Base-by-base conservation (phyloP, 2,329 filamentous ascomycete species). In the Verticillium alfalfae region DNA sequence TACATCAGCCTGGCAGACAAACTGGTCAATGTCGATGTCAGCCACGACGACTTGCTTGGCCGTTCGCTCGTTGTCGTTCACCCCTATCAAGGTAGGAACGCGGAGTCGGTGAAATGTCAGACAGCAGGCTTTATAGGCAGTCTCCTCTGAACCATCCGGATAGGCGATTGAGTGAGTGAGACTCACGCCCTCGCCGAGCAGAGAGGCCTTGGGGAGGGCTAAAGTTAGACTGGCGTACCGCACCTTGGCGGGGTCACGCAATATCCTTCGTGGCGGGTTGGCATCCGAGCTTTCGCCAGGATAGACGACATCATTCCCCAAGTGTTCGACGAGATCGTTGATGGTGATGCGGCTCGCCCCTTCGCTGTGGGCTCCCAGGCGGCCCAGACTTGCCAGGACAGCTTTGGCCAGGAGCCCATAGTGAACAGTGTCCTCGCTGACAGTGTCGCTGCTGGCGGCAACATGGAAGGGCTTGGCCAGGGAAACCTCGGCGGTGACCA, bases 391-490 rank as follows among this genome's bases (percentile, higher is more conserved):
- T 0, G 80, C 79, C 31, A 59, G 31, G 45, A 59, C 38, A 12
- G 22, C 45, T 75, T 92, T 92, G 76, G 86, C 88, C 15, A 93
- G 79, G 10, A 78, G 80, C 2, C 90, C 90, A 69, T 93, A 93
- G 75, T 93, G 88, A 31, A 92, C 85, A 2, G 90, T 93, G 70
- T 89, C 89, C n/a, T 75, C 73, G 56, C 85, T 82, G 38, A 93
- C 81, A 9, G 76, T 76, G 74, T 93, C 90, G 5, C 73, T 73
- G 1, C 78, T 68, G 0, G 87, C 85, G 1, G 88, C 84, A 0
- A 81, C 78, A 57, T 76, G 76, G 69, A 92, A 92, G 0, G 81
- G 72, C 8, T 75, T 70, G 15, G 74, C 72, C 63, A 92, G 80
- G 3, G 79, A 81, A 3, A 92, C 79, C 22, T 82, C 79, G 38